phyloP scores from a whole-genome alignment of 305 asterid species.

The Plantago lanceolata region DNA sequence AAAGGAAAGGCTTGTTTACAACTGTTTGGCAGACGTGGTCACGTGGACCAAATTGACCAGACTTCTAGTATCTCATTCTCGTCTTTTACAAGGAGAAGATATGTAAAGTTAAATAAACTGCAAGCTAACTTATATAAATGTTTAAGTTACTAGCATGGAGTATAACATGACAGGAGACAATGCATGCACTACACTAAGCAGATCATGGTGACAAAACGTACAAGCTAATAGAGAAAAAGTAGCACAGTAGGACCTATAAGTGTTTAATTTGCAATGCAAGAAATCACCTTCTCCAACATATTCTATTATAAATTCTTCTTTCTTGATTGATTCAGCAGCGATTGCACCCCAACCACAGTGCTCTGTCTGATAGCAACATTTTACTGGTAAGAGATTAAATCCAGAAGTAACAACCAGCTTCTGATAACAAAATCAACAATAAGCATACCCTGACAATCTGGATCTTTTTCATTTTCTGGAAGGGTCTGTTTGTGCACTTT shows the following conservation, averaged over 20 bases:
- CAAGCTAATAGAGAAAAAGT: slow-evolving; percentile 7
- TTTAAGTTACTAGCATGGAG: slow-evolving; percentile 11
- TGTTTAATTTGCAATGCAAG: slow-evolving; percentile 8
- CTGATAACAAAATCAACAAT: slow-evolving; percentile 9
- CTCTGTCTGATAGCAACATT: slow-evolving; percentile 62
- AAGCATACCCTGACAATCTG: slow-evolving; percentile 67
- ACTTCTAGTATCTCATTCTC: too few species aligned
- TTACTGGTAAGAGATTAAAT: slow-evolving; percentile 21
- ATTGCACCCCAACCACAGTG: slow-evolving; percentile 96
- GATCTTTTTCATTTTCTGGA: slow-evolving; percentile 67
- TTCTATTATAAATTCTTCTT: slow-evolving; percentile 78
- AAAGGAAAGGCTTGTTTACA: too few species aligned
- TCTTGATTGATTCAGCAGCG: slow-evolving; percentile 75
- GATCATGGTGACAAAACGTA: slow-evolving; percentile 12
- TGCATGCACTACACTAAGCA: slow-evolving; percentile 19
- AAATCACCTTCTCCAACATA: slow-evolving; percentile 93
- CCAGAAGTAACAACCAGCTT: slow-evolving; percentile 18
- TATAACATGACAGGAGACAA: slow-evolving; percentile 15
- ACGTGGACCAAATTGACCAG: too few species aligned
- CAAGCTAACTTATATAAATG: too few species aligned
- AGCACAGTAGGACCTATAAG: slow-evolving; percentile 9
- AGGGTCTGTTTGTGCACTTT: slow-evolving; percentile 74
- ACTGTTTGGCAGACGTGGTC: too few species aligned
- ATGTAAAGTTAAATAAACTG: too few species aligned
- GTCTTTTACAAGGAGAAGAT: too few species aligned